Base-by-base conservation (phyloP, 148 eudicot genomes). In the Fallopia convolvulus region DNA sequence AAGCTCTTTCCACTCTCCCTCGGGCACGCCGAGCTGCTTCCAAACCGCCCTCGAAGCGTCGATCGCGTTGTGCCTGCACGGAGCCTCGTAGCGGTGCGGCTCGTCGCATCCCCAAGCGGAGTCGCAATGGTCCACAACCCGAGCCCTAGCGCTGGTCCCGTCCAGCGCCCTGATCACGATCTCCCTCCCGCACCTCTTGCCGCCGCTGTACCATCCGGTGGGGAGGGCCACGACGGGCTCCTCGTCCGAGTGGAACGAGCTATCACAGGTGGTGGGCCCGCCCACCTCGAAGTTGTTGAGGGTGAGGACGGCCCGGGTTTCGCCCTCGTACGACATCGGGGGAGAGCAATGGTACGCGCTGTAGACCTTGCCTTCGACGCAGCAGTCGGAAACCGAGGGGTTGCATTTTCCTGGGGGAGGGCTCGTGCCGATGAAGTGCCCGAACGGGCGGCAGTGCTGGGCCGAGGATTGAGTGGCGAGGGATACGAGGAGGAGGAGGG, bases 61-160 rank as follows among this genome's bases (percentile, higher is more conserved):
- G 8, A 86, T 80, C 2, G 66, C 79, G 52, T 82, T 82, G 21
- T 80, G 73, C 61, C 75, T 46, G 20, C 85, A 85, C 0, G 84
- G 86, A 0, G 86, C 84, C 78, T 86, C 84, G 47, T 83, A 86
- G 12, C 78, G 84, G 60, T 81, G 82, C 2, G 79, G 79, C 2
- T 39, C 80, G 32, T 84, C 87, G 61, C 87, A 84, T 21, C 82
- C 85, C 82, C 44, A 66, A 3, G 83, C 70, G 0, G 88, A 86
- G 72, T 85, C 87, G 56, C 87, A 85, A 73, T 85, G 80, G 42
- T 85, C 85, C 5, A 85, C 87, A 40, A 81, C 86, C 81, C 33
- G 71, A 9, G 86, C 85, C 18, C 17, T 58, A 39, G 80, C 80
- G 30, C 58, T 77, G 30, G 40, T 21, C 20, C 83, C 83, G 10